phyloP scores from a whole-genome alignment of 1,284 basidiomycete genomes.

The Fomes fomentarius region DNA sequence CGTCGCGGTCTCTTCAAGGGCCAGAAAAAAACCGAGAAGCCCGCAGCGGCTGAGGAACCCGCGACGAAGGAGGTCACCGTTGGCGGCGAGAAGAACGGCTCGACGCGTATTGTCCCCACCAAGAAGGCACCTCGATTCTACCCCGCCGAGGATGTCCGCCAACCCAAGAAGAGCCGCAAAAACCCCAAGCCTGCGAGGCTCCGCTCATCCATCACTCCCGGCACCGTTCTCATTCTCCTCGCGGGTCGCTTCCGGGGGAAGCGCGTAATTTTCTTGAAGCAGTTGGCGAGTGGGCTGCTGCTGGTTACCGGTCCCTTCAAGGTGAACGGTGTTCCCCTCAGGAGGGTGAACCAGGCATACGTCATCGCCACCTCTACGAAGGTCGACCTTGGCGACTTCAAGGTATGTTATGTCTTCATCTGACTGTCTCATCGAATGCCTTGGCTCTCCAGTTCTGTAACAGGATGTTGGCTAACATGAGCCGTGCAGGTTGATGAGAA shows the following conservation, averaged over 20 bases:
- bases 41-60: constrained; percentile 61
- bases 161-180: constrained; percentile 94
- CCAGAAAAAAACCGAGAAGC: constrained; percentile 76
- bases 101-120: constrained; percentile 85
- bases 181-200: constrained; percentile 76
- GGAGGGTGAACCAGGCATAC: constrained; percentile 99
- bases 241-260: constrained; percentile 99
- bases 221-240: constrained; percentile 95
- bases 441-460: no score
- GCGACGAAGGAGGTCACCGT: constrained; percentile 81
- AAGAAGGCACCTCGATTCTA: constrained; percentile 94
- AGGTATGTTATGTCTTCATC: no score
- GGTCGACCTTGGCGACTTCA: constrained; percentile 81
- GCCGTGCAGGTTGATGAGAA: constrained; percentile 77
- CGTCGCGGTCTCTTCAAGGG: constrained; percentile 83
- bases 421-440: no score
- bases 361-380: constrained; percentile 99
- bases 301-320: constrained; percentile 98
- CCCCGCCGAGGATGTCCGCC: constrained; percentile 93
- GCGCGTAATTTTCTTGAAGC: constrained; percentile 98
- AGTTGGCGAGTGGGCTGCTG: constrained; percentile 90
- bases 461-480: no score
- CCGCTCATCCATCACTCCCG: constrained; percentile 90
- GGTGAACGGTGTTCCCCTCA: constrained; percentile 97
- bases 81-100: constrained; percentile 91